Evolutionary conservation across 2,329 filamentous ascomycete genomes (phyloP).

Genomic region (Westerdykella ornata): DNA sequence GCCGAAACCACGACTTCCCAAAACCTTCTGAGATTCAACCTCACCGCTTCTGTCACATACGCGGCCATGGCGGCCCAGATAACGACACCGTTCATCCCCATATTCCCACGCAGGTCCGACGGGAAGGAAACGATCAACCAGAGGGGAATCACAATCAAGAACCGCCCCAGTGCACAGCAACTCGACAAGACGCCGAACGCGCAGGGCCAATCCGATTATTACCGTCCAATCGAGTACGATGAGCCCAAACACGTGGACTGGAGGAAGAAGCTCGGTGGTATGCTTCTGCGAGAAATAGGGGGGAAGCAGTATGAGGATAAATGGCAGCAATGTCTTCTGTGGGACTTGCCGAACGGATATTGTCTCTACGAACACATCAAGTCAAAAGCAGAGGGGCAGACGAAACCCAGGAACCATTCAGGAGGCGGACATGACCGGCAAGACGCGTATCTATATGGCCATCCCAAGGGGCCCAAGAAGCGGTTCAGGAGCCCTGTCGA

Average conservation of each 20-base stretch:
- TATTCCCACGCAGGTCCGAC: conserved; percentile 46
- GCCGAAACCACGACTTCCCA: no score
- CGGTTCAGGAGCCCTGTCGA: conserved; percentile 53
- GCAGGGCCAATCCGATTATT: conserved; percentile 51
- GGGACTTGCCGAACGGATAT: conserved; percentile 51
- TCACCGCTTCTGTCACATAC: background rate
- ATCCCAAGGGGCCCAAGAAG: conserved; percentile 52
- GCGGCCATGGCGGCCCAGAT: conserved; percentile 26
- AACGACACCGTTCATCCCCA: conserved; percentile 43
- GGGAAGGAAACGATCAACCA: conserved; percentile 45
- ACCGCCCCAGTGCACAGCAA: conserved; percentile 48
- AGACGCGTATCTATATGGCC: conserved; percentile 56
- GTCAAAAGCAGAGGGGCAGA: conserved; percentile 44
- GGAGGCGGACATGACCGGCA: conserved; percentile 49
- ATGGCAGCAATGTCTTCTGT: conserved; percentile 45
- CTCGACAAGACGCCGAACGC: conserved; percentile 48
- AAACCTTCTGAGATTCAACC: no score
- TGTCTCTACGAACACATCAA: conserved; percentile 54
- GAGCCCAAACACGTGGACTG: conserved; percentile 52
- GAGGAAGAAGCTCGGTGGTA: conserved; percentile 54
- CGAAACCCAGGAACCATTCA: conserved; percentile 46
- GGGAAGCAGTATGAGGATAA: conserved; percentile 32
- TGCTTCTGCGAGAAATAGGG: conserved; percentile 49
- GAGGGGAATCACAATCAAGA: conserved; percentile 46
- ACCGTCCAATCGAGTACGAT: conserved; percentile 45